Conservation (phyloP, 2,329 filamentous ascomycete genomes). For the Xylaria sp. region DNA sequence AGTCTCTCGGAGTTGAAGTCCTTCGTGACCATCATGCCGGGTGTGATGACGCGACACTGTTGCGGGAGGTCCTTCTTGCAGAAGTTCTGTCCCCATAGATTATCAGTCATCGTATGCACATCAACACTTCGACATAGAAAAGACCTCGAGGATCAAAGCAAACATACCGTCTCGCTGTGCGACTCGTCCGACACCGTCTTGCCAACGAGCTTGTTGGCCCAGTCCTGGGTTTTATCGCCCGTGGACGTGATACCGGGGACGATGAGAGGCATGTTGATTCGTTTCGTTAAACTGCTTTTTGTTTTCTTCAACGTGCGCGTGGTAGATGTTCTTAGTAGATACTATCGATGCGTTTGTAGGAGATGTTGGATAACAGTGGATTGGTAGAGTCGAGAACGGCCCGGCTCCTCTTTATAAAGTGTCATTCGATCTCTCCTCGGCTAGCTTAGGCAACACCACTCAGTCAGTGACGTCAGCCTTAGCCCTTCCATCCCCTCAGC, state of each 20-base stretch:
- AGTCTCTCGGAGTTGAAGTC: conserved; percentile 51
- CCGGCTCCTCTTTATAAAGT: no score
- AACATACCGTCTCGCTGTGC: conserved; percentile 49
- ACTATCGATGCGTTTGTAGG: neutral
- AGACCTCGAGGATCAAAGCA: neutral
- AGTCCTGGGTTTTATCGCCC: conserved; percentile 46
- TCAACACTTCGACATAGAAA: no score
- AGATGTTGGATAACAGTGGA: neutral
- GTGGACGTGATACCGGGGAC: conserved; percentile 51
- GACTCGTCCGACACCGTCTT: conserved; percentile 53
- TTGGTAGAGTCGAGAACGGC: no score
- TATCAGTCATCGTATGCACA: neutral
- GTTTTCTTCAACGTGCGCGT: neutral
- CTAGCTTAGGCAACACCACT: neutral
- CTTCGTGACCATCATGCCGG: conserved; percentile 53
- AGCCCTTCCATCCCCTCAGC: neutral
- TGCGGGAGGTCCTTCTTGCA: conserved; percentile 56
- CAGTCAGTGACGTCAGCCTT: neutral
- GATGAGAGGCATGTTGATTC: conserved; percentile 57
- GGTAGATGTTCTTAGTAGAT: neutral
- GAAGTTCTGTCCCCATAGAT: conserved; percentile 44
- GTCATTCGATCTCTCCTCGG: no score
- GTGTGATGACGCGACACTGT: conserved; percentile 51
- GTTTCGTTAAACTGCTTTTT: neutral
- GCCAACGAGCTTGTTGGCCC: conserved; percentile 58